phyloP scores from a whole-genome alignment of 805 yeast species.

The Metschnikowia colocasiae region DNA sequence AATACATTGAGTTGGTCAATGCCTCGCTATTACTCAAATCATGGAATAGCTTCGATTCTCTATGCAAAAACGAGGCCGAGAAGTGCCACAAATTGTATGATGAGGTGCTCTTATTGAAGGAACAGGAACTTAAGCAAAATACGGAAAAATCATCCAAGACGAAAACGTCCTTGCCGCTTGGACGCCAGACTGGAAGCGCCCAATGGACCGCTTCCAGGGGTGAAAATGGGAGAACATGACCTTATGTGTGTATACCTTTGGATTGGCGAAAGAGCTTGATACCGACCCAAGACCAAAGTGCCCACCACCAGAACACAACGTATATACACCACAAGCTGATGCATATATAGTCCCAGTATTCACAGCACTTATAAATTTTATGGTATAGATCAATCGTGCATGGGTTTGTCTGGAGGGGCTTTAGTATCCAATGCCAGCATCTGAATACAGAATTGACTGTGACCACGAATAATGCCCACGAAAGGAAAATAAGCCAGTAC shows the following conservation, averaged over 20 bases:
- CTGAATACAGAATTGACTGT: constrained; percentile 34
- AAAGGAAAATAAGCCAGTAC: constrained; percentile 23
- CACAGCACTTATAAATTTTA: constrained; percentile 15
- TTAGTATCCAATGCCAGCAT: constrained; percentile 33
- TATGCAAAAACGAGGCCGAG: constrained; percentile 3
- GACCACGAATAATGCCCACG: constrained; percentile 33
- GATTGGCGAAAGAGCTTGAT: constrained; percentile 78
- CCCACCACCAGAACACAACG: constrained; percentile 57
- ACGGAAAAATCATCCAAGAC: constrained; percentile 17
- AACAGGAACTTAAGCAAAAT: constrained; percentile 8
- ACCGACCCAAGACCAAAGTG: constrained; percentile 72
- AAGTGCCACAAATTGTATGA: constrained; percentile 10
- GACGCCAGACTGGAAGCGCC: constrained; percentile 72
- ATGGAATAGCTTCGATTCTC: constrained; percentile 9
- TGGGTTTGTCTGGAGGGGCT: constrained; percentile 21
- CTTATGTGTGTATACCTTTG: constrained; percentile 46
- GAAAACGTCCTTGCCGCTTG: constrained; percentile 30
- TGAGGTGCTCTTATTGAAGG: constrained; percentile 14
- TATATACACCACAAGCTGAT: constrained; percentile 38
- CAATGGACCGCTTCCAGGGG: constrained; percentile 80
- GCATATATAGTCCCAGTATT: constrained; percentile 28
- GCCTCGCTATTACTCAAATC: constrained; percentile 9
- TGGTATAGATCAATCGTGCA: constrained; percentile 15
- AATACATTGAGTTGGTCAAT: constrained; percentile 8
- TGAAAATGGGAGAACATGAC: constrained; percentile 36